Percentiles rank a stretch among this genome's conserved stretches.
These are phyloP conservation scores for Arachis hypogaea DNA, from an alignment of 306 rosid species.

Conservation along the genomic window DNA sequence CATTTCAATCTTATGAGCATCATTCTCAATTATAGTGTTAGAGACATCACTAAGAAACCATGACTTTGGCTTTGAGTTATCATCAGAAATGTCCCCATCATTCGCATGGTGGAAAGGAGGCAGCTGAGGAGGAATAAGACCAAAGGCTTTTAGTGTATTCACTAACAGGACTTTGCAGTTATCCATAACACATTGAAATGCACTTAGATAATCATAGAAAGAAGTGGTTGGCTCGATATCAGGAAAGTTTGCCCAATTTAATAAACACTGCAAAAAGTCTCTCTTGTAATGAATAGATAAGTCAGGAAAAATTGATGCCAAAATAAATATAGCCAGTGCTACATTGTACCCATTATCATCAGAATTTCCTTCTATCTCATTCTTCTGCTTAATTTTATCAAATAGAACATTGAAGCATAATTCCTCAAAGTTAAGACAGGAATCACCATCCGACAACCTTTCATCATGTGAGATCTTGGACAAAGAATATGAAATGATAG, in stretches of 20 bases:
- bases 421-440: slow-evolving; percentile 80
- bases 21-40: slow-evolving; percentile 39
- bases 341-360: slow-evolving; percentile 52
- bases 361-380: slow-evolving; percentile 47
- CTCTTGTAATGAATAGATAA: slow-evolving; percentile 68
- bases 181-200: slow-evolving; percentile 78
- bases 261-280: slow-evolving; percentile 72
- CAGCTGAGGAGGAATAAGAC: slow-evolving; percentile 61
- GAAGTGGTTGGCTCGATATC: slow-evolving; percentile 70
- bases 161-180: slow-evolving; percentile 67
- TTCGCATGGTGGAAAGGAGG: slow-evolving; percentile 39
- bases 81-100: slow-evolving; percentile 46
- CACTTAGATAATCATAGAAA: slow-evolving; percentile 77
- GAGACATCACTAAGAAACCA: slow-evolving; percentile 70
- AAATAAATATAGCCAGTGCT: slow-evolving; percentile 77
- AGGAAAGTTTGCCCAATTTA: slow-evolving; percentile 65
- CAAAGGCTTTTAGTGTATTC: slow-evolving; percentile 55
- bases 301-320: slow-evolving; percentile 81
- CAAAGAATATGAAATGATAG: slow-evolving; percentile 84
- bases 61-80: slow-evolving; percentile 46
- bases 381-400: slow-evolving; percentile 52
- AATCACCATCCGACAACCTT: slow-evolving; percentile 58
- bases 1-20: slow-evolving; percentile 48
- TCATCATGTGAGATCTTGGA: slow-evolving; percentile 70
- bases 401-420: slow-evolving; percentile 81